Evolutionary conservation across 2,329 filamentous ascomycete genomes (phyloP), one percentile per base, ranked within the genome.

Genomic region (Botrytis medusae): DNA sequence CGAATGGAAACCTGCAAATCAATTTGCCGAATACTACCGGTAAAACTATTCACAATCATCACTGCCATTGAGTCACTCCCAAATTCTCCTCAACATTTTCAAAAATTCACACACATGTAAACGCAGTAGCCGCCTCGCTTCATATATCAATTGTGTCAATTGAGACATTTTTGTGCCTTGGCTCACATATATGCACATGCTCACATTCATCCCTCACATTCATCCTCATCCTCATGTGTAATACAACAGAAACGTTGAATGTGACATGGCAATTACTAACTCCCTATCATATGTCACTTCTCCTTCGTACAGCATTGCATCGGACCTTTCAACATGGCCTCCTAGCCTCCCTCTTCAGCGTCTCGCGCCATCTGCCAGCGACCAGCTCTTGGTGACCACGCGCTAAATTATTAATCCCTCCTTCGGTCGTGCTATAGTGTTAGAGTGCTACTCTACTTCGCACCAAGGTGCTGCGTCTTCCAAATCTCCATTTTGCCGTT

Each of bases 171-270:
- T 12, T 22, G 9, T 6, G 29, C 40, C 63, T 65, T 65, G 63
- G 44, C 44, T 65, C 32, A n/a, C 63, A 51, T n/a, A 37, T 54
- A n/a, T 54, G 5, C 48, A 54, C 12, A n/a, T 29, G 48, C 25
- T 16, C 25, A 51, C 25, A 25, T 25, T 37, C 34, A 37, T 37
- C 34, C 46, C 25, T 16, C 25, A 51, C 25, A 25, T 25, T 37
- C 34, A 37, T 37, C 34, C 46, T 51, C 22, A 51, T 51, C 46
- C 46, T n/a, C 46, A 9, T 7, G 4, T 51, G 63, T 67, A 18
- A 67, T 65, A 67, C 63, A 51, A n/a, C 63, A 67, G 22, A 48
- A 54, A 51, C 32, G 44, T 67, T 67, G 44, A 67, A 51, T 44
- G 46, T 18, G n/a, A 51, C 32, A 51, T 54, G 18, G n/a, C 25